These are phyloP conservation scores for Mycena epipterygia DNA, from an alignment of 768 basidiomycete species.

Conservation along the genomic window DNA sequence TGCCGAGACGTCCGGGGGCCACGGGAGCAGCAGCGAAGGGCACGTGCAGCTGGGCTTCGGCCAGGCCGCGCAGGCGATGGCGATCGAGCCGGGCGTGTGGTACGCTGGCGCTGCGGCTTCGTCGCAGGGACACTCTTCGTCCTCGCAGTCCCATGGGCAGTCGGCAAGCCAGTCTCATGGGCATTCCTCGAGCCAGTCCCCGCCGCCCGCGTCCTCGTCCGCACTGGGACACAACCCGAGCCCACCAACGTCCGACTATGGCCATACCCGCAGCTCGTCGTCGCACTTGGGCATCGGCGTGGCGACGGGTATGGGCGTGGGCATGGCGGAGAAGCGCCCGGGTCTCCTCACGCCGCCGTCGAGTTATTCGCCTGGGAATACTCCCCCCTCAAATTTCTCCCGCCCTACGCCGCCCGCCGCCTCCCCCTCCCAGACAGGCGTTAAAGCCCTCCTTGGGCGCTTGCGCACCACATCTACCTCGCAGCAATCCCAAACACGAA, in stretches of 20 bases:
- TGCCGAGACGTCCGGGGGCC: not conserved
- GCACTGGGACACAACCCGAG: too few relatives aligned
- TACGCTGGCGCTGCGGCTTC: not conserved
- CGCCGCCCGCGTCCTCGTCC: not conserved
- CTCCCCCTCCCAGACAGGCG: too few relatives aligned
- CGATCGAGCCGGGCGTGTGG: constrained; percentile 7
- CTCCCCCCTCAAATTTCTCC: too few relatives aligned
- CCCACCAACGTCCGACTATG: not conserved
- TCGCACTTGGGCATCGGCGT: too few relatives aligned
- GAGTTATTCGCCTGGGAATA: constrained; percentile 20
- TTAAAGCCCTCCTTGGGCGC: not conserved
- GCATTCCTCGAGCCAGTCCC: not conserved
- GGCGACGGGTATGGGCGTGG: too few relatives aligned
- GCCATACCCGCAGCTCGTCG: not conserved
- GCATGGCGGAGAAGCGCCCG: too few relatives aligned
- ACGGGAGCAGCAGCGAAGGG: not conserved
- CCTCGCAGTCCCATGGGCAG: not conserved
- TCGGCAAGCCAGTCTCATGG: not conserved
- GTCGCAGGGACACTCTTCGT: not conserved
- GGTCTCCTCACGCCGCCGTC: constrained; percentile 21
- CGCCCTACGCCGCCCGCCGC: too few relatives aligned
- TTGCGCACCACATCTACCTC: not conserved
- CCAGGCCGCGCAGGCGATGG: not conserved
- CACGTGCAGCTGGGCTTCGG: not conserved
- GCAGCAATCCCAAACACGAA: not conserved